Evolutionary conservation across 2,329 filamentous ascomycete species (phyloP), one percentile per base, ranked within the genome.

Genomic region (Pyrenochaeta sp.): DNA sequence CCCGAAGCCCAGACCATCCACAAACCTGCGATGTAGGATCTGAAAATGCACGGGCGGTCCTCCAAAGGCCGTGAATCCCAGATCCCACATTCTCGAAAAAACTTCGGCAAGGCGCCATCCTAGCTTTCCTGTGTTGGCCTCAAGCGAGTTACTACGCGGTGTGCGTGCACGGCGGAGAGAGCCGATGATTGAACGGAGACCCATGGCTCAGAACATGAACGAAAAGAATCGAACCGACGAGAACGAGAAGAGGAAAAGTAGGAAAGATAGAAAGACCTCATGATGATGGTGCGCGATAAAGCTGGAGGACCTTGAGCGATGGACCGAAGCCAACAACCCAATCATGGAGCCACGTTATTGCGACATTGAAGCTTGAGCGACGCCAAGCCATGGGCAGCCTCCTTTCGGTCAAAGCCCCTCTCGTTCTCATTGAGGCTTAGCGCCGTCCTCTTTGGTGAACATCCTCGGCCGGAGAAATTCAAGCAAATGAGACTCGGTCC

Each of bases 11-110:
- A 79, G 45, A 1, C 77, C 77, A 0, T 81, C 78, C 0, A 90
- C 86, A 63, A 89, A 91, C 37, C 83, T 81, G 32, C 81, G 76
- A 61, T 87, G 82, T 48, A 89, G 80, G 51, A 90, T 90, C 63
- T 87, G 83, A 64, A 90, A 90, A 72, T 90, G 87, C 7, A 90
- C 87, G 0, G 87, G 83, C 2, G 88, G 88, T 0, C 88, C 88
- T 1, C 87, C 87, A 68, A 90, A 90, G 0, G 84, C 75, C 0
- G 85, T 89, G 59, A 89, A 83, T 0, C 87, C 87, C 4, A 90
- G 72, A 71, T 88, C 78, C 84, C 85, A 89, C 47, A 60, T 72
- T 27, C 65, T 51, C 1, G 60, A 29, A 20, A 70, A 65, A 5
- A 73, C 61, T 29, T 73, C 71, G 7, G 47, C 42, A 10, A 73